Base-by-base conservation (phyloP, 805 yeast species). In the Tetrapisispora phaffii region DNA sequence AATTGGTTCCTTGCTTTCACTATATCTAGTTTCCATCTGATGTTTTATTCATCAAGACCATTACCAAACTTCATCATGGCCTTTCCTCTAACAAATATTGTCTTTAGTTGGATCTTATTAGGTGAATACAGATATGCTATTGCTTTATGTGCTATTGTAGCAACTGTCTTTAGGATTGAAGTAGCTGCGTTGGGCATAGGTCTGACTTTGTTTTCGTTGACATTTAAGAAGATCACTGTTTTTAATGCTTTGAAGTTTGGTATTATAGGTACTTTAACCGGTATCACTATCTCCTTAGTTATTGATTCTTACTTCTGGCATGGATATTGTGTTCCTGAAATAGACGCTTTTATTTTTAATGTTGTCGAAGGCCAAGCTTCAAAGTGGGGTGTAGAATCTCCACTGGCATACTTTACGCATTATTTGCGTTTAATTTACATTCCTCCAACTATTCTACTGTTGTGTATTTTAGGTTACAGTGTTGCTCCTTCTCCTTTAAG, bases 341-440 rank as follows among this genome's bases (percentile, higher is more conserved):
- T 85, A 1, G 74, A 73, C 41, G 76, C 90, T 0, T 80, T 89
- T 55, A 42, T 76, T 13, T 89, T 77, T 67, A 90, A 90, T 61
- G 83, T 85, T 2, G 47, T 88, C n/a, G 62, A 75, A 9, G 95
- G 95, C 1, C 77, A 84, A 34, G 71, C 95, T 1, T 61, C 74
- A 1, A 70, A 77, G 15, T 90, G 97, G 97, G 97, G 97, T 0
- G 73, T 72, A 1, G 89, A 85, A 59, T 95, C 97, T 4, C 74
- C 72, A 54, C 49, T 63, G 32, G 75, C 85, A 0, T 90, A 90
- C 63, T 80, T 87, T 54, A 62, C 73, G 2, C 71, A 69, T 41
- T 68, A 54, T 46, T 53, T 53, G 47, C 56, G 55, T 44, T 75
- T 54, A 47, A 64, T 76, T 38, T 77, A 72, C 50, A 61, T 58